Evolutionary conservation across 1,284 basidiomycete species (phyloP).

Genomic region (Ganoderma sinense): DNA sequence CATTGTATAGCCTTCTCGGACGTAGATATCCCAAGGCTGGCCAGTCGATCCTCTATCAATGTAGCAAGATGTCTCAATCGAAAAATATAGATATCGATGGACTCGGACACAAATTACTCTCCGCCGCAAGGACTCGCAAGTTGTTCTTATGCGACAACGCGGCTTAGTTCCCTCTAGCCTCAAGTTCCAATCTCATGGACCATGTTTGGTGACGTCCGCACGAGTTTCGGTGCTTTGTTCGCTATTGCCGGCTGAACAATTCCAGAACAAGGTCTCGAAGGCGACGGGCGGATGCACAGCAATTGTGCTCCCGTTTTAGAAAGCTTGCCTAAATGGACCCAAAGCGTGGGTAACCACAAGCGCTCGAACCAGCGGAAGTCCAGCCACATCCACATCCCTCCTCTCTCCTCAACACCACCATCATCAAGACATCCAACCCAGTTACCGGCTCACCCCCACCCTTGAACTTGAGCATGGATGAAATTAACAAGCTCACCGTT

Average conservation of each 20-base stretch:
- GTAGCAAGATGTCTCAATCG: too few relatives aligned
- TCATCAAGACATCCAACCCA: neutral
- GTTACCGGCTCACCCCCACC: too few relatives aligned
- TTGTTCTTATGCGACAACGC: too few relatives aligned
- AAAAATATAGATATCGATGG: too few relatives aligned
- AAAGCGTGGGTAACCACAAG: conserved; percentile 3
- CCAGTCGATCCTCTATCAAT: too few relatives aligned
- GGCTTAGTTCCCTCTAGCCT: too few relatives aligned
- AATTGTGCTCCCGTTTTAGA: neutral
- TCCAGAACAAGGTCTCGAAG: neutral
- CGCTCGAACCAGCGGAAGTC: neutral
- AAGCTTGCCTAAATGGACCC: neutral
- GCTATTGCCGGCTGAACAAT: neutral
- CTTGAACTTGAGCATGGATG: neutral
- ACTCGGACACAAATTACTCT: too few relatives aligned
- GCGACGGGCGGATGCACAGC: neutral
- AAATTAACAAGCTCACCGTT: neutral
- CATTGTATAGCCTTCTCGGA: too few relatives aligned
- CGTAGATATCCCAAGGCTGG: too few relatives aligned
- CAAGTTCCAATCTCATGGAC: neutral
- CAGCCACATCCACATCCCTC: neutral
- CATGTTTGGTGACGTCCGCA: neutral
- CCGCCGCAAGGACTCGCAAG: too few relatives aligned
- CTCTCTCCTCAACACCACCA: neutral
- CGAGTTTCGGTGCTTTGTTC: neutral